Evolutionary conservation across 148 eudicot genomes (phyloP).

Genomic region (Chenopodium suecicum): DNA sequence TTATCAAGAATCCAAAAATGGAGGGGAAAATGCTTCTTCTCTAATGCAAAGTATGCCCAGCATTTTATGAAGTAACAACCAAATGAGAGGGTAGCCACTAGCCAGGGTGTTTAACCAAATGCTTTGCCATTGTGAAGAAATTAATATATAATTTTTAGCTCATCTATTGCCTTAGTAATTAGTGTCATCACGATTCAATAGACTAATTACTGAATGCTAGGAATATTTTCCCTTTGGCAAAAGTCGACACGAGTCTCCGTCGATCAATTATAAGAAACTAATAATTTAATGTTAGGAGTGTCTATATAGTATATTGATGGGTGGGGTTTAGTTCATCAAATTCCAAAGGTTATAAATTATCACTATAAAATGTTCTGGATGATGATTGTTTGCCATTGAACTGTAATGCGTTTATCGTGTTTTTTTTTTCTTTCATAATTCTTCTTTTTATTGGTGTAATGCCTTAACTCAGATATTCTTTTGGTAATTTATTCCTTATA

Average conservation of each 20-base stretch:
- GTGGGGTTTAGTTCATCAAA: too few species aligned
- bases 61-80: too few species aligned
- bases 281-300: too few species aligned
- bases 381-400: not conserved
- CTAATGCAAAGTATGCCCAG: too few species aligned
- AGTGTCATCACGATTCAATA: not conserved
- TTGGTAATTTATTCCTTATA: conserved; percentile 2
- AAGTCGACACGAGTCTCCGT: not conserved
- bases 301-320: too few species aligned
- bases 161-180: not conserved
- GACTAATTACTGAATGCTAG: not conserved
- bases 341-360: not conserved
- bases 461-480: not conserved
- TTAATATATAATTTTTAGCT: too few species aligned
- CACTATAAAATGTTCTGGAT: not conserved
- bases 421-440: too few species aligned
- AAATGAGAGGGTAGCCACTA: not conserved
- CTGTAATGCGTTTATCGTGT: not conserved
- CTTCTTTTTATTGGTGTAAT: not conserved
- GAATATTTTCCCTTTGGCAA: not conserved
- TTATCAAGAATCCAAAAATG: too few species aligned
- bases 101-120: too few species aligned
- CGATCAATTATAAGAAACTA: too few species aligned
- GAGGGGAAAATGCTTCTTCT: too few species aligned
- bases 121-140: too few species aligned